Base-by-base conservation (phyloP, 495 filamentous ascomycete genomes). In the Cercophora sp. region DNA sequence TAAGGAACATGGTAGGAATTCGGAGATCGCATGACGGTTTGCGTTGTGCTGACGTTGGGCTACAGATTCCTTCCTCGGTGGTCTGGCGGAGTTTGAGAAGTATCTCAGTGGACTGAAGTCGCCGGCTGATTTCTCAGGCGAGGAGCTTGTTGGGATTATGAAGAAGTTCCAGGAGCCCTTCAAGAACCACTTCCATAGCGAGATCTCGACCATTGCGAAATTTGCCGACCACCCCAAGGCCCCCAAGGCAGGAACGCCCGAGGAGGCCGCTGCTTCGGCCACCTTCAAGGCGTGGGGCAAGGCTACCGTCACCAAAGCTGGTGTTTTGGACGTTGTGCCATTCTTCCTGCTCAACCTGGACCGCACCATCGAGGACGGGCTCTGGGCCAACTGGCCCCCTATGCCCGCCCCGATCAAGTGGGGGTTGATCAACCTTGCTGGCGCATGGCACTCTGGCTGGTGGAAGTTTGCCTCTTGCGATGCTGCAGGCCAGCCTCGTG, bases 331-430 rank as follows among this genome's bases (percentile, higher is more conserved):
- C 53, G 75, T 75, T 5, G 71, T 82, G 22, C 79, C 78, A 0
- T 78, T 82, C 60, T 79, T 82, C 66, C 65, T 81, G 49, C 64
- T 81, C 42, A 81, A 82, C 53, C 65, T 80, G 16, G 79, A 82
- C 59, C 63, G 67, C 32, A 75, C 73, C 13, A 71, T 63, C 46
- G 79, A 82, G 69, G 78, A 76, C 31, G 79, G 79, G 24, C 50
- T 68, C 48, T 80, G 79, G 78, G 64, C 61, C 11, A 67, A 71
- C 51, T 77, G 74, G 74, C 74, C 73, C 2, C 74, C 74, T 2
- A 77, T 77, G 55, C 74, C 74, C 16, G 67, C 68, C 11, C 72
- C 73, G 2, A 63, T 77, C 41, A 67, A 63, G 22, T 77, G 74
- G 74, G 70, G 68, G 0, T 47, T 77, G 15, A 63, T 73, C 42